phyloP scores from a whole-genome alignment of 2,329 filamentous ascomycete genomes.

The Botrytis fabae region DNA sequence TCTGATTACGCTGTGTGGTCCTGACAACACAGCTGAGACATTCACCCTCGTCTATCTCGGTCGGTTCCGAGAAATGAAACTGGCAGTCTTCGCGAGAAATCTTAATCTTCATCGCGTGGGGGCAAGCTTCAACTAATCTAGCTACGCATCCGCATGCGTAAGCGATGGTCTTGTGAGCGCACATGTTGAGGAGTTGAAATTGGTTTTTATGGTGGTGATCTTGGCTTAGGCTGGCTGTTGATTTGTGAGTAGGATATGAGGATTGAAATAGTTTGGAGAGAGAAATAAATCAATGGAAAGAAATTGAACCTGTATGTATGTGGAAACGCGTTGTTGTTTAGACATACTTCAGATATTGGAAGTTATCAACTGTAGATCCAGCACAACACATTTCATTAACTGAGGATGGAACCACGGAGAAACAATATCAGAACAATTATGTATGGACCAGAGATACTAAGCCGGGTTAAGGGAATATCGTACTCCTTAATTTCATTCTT shows the following conservation, averaged over 20 bases:
- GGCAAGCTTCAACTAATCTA: not conserved
- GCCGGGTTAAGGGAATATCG: too few relatives aligned
- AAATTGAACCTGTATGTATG: not conserved
- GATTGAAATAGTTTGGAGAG: not conserved
- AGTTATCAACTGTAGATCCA: not conserved
- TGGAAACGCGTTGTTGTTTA: not conserved
- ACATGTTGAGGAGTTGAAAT: not conserved
- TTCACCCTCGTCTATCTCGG: not conserved
- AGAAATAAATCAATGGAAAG: not conserved
- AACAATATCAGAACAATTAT: not conserved
- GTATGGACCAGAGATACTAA: not conserved
- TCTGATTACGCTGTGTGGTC: not conserved
- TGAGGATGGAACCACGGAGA: not conserved
- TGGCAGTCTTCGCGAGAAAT: not conserved
- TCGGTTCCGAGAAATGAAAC: not conserved
- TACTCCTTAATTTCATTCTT: too few relatives aligned
- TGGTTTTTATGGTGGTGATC: not conserved
- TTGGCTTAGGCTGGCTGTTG: not conserved
- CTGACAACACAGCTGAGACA: not conserved
- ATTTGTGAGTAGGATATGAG: not conserved
- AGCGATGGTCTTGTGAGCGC: too few relatives aligned
- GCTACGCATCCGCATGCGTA: not conserved
- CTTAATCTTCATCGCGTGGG: not conserved
- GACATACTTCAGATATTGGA: not conserved
- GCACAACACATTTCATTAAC: not conserved